These are phyloP conservation scores for Hansenula sp. DNA, from an alignment of 1,139 yeast species.

Conservation along the genomic window DNA sequence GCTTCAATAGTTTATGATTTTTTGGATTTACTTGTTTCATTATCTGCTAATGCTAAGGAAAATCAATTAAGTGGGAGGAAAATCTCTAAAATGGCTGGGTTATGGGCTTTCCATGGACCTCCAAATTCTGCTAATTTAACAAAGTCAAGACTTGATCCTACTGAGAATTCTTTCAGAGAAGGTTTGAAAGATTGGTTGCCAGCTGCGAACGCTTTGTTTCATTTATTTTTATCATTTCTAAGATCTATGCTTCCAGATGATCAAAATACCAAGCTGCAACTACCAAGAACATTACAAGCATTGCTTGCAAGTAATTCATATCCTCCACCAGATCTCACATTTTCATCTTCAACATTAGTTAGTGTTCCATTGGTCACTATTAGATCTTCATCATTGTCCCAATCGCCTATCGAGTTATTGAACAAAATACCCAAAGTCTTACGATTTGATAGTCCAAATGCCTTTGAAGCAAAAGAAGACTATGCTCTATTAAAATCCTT, in stretches of 20 bases:
- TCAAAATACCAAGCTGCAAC: constrained; percentile 45
- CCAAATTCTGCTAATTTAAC: constrained; percentile 10
- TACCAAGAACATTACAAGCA: constrained; percentile 64
- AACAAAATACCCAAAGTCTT: constrained; percentile 63
- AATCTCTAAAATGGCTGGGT: constrained; percentile 74
- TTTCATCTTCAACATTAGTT: constrained; percentile 39
- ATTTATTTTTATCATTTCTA: constrained; percentile 69
- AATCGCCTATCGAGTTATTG: constrained; percentile 51
- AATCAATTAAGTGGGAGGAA: constrained; percentile 80
- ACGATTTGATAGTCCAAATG: constrained; percentile 64
- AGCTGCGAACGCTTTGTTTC: constrained; percentile 84
- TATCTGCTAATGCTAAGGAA: constrained; percentile 77
- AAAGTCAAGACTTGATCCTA: constrained; percentile 15
- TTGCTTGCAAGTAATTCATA: constrained; percentile 59
- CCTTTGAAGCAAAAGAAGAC: constrained; percentile 74
- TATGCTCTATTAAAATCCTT: constrained; percentile 70
- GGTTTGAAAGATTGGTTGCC: constrained; percentile 78
- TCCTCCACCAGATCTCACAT: constrained; percentile 52
- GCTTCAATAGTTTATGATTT: constrained; percentile 88
- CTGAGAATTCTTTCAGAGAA: constrained; percentile 47
- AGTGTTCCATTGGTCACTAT: constrained; percentile 69
- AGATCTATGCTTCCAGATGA: constrained; percentile 76
- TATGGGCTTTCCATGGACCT: constrained; percentile 77
- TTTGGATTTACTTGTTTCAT: constrained; percentile 72
- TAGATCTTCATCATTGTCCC: constrained; percentile 51